phyloP scores from a whole-genome alignment of 2,329 filamentous ascomycete genomes.

The Paecilomyces dactylethromorphus region DNA sequence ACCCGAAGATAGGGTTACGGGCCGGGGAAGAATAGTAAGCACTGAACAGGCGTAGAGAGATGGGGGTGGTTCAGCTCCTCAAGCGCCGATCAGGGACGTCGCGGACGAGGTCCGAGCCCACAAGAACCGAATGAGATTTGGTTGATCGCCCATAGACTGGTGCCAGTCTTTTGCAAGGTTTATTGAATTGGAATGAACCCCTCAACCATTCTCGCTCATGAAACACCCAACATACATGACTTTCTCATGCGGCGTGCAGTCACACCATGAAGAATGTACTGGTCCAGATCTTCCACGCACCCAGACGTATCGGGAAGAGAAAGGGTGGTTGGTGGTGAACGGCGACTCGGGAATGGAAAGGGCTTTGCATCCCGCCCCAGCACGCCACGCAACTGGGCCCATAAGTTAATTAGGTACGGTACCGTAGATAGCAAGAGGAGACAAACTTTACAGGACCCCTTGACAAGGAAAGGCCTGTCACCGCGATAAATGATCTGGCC shows the following conservation, averaged over 20 bases:
- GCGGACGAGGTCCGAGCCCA: neutral
- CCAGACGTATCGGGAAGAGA: neutral
- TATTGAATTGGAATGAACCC: neutral
- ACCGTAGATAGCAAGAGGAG: neutral
- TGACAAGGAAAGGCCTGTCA: neutral
- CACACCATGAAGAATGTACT: neutral
- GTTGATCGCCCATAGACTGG: neutral
- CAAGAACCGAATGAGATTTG: neutral
- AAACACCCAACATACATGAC: neutral
- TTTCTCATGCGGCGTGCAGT: neutral
- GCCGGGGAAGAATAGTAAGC: neutral
- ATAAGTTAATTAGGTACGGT: neutral
- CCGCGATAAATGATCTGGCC: neutral
- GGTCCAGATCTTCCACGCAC: neutral
- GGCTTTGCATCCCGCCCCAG: neutral
- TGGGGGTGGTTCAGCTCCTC: neutral
- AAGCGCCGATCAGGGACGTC: neutral
- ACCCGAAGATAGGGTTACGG: neutral
- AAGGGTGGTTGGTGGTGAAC: neutral
- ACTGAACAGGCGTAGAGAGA: neutral
- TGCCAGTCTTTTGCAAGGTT: neutral
- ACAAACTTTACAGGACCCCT: neutral
- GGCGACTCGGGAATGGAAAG: neutral
- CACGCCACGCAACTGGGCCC: neutral
- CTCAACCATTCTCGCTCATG: neutral